These are phyloP conservation scores for Thraustotheca clavata DNA, from an alignment of 352 stramenopile genomes.

Conservation along the genomic window DNA sequence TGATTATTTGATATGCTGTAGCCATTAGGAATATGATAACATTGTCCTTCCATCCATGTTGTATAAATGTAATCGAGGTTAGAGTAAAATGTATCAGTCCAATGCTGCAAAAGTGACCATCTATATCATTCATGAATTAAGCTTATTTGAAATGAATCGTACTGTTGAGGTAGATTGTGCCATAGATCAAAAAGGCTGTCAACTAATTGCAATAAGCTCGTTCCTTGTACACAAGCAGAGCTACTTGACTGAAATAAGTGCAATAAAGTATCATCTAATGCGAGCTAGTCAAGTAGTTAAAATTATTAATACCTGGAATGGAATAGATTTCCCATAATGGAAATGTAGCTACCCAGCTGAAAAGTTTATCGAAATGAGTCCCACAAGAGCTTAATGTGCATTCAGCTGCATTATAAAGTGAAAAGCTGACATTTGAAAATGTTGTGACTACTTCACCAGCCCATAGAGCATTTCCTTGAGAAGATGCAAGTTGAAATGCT, in stretches of 20 bases:
- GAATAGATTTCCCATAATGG: not conserved
- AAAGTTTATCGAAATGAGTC: not conserved
- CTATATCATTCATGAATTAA: not conserved
- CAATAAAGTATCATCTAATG: slow-evolving; percentile 4
- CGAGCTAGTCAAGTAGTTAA: not conserved
- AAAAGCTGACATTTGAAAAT: too few species aligned
- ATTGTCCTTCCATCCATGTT: not conserved
- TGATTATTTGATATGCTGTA: too few species aligned
- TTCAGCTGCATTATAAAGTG: not conserved
- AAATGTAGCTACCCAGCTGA: not conserved
- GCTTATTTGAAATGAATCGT: not conserved
- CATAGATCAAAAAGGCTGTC: not conserved
- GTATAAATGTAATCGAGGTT: slow-evolving; percentile 11
- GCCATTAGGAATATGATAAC: not conserved
- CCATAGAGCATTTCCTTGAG: not conserved
- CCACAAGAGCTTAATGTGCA: not conserved
- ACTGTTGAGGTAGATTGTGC: not conserved
- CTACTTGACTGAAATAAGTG: not conserved
- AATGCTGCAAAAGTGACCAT: not conserved
- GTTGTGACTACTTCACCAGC: not conserved
- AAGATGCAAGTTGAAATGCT: not conserved
- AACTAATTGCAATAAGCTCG: not conserved
- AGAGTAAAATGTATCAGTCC: slow-evolving; percentile 1
- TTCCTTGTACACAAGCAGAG: not conserved
- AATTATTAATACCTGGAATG: not conserved